phyloP scores from a whole-genome alignment of 257 asterid species.

The Nicotiana obtusifolia region DNA sequence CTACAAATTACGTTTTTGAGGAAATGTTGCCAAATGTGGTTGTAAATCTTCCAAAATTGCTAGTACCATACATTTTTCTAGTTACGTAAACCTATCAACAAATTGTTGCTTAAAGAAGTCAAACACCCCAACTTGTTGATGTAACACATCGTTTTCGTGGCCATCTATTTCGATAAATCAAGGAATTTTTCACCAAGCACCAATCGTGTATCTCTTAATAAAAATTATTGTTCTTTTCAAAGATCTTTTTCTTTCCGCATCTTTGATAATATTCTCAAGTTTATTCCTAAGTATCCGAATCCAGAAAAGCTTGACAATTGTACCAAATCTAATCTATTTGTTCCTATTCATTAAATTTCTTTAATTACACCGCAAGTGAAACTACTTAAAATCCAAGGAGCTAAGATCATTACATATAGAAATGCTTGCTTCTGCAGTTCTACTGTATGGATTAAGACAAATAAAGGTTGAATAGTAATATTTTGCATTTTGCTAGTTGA shows the following conservation, averaged over 20 bases:
- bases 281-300: constrained; percentile 5
- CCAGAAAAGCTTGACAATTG: not conserved
- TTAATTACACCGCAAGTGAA: not conserved
- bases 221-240: not conserved
- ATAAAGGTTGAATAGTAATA: too few relatives aligned
- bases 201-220: not conserved
- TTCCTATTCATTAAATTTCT: not conserved
- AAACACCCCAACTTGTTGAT: not conserved
- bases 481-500: too few relatives aligned
- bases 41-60: too few relatives aligned
- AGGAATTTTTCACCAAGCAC: constrained; percentile 4
- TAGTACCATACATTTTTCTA: too few relatives aligned
- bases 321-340: not conserved
- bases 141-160: not conserved
- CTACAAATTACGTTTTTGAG: too few relatives aligned
- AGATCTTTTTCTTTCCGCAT: not conserved
- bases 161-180: not conserved
- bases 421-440: not conserved
- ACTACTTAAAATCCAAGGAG: not conserved
- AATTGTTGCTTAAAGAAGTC: not conserved
- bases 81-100: too few relatives aligned
- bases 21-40: too few relatives aligned
- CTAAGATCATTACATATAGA: not conserved
- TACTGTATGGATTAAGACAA: not conserved
- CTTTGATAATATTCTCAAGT: constrained; percentile 5